Conservation (phyloP, 2,329 filamentous ascomycete genomes). For the Apiospora hydei region DNA sequence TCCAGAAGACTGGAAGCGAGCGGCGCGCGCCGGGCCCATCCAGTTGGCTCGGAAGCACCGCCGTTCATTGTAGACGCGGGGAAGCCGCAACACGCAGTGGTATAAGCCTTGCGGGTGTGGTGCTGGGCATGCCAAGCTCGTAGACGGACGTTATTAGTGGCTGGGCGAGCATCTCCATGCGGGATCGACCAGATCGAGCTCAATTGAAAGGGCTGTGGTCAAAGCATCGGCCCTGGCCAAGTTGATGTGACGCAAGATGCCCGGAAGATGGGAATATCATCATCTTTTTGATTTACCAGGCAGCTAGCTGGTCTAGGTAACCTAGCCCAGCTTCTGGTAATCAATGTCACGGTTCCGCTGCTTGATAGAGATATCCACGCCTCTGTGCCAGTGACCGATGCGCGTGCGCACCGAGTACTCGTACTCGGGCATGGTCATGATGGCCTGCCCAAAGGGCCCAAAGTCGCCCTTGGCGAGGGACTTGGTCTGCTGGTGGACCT, state of each 20-base stretch:
- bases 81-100: background rate
- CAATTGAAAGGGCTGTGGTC: background rate
- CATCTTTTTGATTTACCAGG: background rate
- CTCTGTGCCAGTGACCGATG: constrained; percentile 40
- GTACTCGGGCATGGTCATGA: constrained; percentile 49
- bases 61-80: background rate
- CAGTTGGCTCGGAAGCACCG: background rate
- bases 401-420: constrained; percentile 39
- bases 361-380: constrained; percentile 38
- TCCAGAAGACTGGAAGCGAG: background rate
- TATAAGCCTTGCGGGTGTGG: background rate
- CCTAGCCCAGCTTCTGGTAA: background rate
- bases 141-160: background rate
- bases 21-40: background rate
- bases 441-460: constrained; percentile 40
- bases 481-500: constrained; percentile 39
- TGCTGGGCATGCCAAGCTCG: background rate
- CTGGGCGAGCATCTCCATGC: background rate
- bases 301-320: background rate
- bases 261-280: background rate
- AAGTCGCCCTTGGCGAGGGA: constrained; percentile 28
- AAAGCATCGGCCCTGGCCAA: background rate
- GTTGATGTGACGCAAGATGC: background rate
- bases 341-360: constrained; percentile 35
- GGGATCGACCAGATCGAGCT: background rate